Percentiles rank a stretch among this genome's conserved stretches.
These are phyloP conservation scores for Ceratocystis colombiana DNA, from an alignment of 2,329 filamentous ascomycete species.

Conservation along the genomic window DNA sequence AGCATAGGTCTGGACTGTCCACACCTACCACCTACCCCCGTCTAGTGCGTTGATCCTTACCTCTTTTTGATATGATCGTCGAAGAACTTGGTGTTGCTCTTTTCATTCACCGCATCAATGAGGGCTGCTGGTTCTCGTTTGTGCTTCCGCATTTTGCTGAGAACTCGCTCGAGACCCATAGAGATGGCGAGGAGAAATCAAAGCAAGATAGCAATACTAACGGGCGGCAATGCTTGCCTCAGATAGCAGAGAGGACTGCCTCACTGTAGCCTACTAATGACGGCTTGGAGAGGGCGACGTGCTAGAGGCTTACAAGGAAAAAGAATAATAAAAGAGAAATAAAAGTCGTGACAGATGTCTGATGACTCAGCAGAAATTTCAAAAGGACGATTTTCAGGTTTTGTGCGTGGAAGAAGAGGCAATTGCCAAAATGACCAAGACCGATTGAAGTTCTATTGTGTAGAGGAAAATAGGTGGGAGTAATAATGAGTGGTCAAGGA, in stretches of 20 bases:
- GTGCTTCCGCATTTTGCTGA: conserved; percentile 25
- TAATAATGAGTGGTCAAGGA: neutral
- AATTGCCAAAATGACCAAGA: neutral
- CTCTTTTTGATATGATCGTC: conserved; percentile 24
- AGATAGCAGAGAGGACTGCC: neutral
- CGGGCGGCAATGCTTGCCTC: too few species aligned
- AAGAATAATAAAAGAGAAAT: neutral
- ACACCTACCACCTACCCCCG: neutral
- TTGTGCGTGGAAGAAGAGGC: neutral
- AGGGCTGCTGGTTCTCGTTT: conserved; percentile 49
- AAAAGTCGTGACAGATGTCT: neutral
- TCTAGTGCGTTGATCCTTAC: conserved; percentile 11
- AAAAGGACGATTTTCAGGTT: neutral
- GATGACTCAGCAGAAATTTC: conserved; percentile 5
- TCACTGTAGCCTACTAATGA: neutral
- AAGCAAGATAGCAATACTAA: neutral
- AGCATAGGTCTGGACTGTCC: neutral
- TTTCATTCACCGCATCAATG: conserved; percentile 82
- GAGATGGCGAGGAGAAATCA: neutral
- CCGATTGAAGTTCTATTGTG: too few species aligned
- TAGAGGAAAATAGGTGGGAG: neutral
- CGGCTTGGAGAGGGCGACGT: neutral
- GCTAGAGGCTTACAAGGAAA: neutral
- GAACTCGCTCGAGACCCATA: conserved; percentile 23
- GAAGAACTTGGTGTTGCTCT: conserved; percentile 63